Conservation (phyloP, 768 basidiomycete genomes). For the Clitopilus passeckerianus region DNA sequence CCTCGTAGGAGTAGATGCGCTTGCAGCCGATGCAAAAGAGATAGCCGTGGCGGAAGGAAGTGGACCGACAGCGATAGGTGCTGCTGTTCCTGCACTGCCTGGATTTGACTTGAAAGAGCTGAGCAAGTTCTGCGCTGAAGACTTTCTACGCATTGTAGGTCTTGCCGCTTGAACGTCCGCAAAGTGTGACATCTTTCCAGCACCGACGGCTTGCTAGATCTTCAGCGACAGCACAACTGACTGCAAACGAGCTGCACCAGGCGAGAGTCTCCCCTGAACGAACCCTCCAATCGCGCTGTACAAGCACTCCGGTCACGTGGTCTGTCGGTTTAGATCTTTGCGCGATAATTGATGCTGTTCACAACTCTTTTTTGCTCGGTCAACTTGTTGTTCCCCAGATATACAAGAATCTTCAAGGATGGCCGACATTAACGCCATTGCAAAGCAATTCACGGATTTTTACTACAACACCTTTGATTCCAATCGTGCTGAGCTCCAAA, state of each 20-base stretch:
- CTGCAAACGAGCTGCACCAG: neutral
- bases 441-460: slow-evolving; percentile 73
- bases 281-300: neutral
- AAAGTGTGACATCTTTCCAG: slow-evolving; percentile 32
- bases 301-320: neutral
- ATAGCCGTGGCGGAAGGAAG: slow-evolving; percentile 30
- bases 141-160: slow-evolving; percentile 77
- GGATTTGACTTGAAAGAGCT: slow-evolving; percentile 60
- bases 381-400: slow-evolving; percentile 7
- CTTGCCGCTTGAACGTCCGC: slow-evolving; percentile 29
- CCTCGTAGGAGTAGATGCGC: slow-evolving; percentile 41
- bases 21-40: slow-evolving; percentile 27
- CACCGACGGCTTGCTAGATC: slow-evolving; percentile 4
- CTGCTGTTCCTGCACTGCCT: slow-evolving; percentile 17
- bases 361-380: slow-evolving; percentile 10
- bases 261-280: neutral
- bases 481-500: slow-evolving; percentile 46
- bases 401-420: slow-evolving; percentile 29
- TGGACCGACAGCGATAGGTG: slow-evolving; percentile 25
- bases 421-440: slow-evolving; percentile 72
- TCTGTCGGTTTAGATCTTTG: neutral
- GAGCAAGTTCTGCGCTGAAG: slow-evolving; percentile 79
- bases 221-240: neutral
- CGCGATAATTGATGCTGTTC: slow-evolving; percentile 6
- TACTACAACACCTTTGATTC: slow-evolving; percentile 81